Evolutionary conservation across 2,329 filamentous ascomycete species (phyloP), one percentile per base, ranked within the genome.

Genomic region (Rutstroemia sp.): DNA sequence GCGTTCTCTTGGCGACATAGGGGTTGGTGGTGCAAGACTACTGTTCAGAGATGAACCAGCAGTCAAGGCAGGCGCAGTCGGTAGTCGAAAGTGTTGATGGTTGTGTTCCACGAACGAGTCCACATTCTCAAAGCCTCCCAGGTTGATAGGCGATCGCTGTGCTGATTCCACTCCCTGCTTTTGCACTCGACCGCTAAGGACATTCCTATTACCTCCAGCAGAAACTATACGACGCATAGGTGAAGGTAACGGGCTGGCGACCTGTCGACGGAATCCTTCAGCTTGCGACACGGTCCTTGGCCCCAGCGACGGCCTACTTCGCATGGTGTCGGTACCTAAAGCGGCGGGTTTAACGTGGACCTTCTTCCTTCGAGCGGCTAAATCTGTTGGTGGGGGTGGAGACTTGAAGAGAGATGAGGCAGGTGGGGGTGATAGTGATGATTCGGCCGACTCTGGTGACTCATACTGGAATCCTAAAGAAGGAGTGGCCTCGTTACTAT

Each of bases 181-280:
- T 51, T 61, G 58, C n/a, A 69, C 59, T 8, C 67, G 63, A 21
- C 67, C 67, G 38, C 58, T 60, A 8, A 65, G 56, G 21, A 68
- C 63, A 49, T 63, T 64, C 39, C 63, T 54, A 39, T 65, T 69
- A 4, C 65, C 67, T 17, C 66, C 66, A 16, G 66, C 65, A 10
- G 67, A 69, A 5, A 63, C 63, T 27, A 68, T 68, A 8, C 67
- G 62, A 14, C 67, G 64, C 67, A 69, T 69, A 7, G 67, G 65
- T 14, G 65, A 67, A n/a, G 60, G 54, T 5, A 63, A 40, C 12
- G 67, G 67, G 48, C 67, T 69, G 16, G 63, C 64, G 2, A 47
- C 53, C 25, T 59, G 58, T 8, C 64, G 61, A 47, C 65, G 66
- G 50, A 66, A 64, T 7, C 63, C 62, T 46, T 68, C 67, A 9